A percentile compares a stretch with the other conserved stretches of the same genome.
phyloP scores from a whole-genome alignment of 345 rosid genomes.

The Gynandropsis gynandra region DNA sequence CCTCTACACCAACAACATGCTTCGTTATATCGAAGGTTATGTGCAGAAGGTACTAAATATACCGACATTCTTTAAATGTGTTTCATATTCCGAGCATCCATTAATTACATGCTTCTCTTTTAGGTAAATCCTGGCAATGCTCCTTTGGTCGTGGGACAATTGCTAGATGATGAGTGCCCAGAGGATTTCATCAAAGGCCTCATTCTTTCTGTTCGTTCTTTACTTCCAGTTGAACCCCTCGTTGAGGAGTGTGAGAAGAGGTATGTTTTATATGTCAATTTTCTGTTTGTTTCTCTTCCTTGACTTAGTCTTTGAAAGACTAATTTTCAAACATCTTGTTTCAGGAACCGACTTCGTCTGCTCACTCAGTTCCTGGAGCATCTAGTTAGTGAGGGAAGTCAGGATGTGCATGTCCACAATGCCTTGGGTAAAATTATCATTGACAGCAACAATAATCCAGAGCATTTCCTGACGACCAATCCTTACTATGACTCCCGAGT shows the following conservation, averaged over 20 bases:
- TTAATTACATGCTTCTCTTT: conserved; percentile 8
- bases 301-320: conserved; percentile 9
- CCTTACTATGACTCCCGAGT: conserved; percentile 97
- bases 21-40: conserved; percentile 98
- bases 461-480: conserved; percentile 95
- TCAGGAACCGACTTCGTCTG: conserved; percentile 96
- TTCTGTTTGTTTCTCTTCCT: conserved; percentile 7
- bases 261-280: conserved; percentile 26
- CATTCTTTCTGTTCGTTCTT: conserved; percentile 78
- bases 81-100: not conserved
- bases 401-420: conserved; percentile 97
- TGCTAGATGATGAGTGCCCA: conserved; percentile 96
- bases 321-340: conserved; percentile 26
- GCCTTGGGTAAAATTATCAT: conserved; percentile 98
- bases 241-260: conserved; percentile 90
- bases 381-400: conserved; percentile 99
- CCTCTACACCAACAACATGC: conserved; percentile 87
- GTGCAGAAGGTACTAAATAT: conserved; percentile 77
- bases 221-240: conserved; percentile 82
- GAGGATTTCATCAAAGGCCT: conserved; percentile 98
- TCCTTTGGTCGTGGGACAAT: conserved; percentile 85
- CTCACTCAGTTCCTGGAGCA: conserved; percentile 99
- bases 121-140: conserved; percentile 99
- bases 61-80: not conserved
- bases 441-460: conserved; percentile 98